Base-by-base conservation (phyloP, 177 flowering plant species). In the Telopea speciosissima region DNA sequence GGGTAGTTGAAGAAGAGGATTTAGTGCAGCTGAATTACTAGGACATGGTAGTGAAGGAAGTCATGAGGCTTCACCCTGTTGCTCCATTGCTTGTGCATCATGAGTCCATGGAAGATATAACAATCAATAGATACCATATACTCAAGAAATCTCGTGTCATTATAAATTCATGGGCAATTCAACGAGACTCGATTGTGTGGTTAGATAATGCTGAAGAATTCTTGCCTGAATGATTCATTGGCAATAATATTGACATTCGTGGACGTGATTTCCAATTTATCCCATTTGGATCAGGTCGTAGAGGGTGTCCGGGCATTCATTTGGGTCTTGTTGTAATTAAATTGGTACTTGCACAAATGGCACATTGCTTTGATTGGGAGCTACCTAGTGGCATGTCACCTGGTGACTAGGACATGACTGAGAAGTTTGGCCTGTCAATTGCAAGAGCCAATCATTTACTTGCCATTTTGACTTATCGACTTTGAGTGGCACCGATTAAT, bases 1-100 rank as follows among this genome's bases (percentile, higher is more conserved):
- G 76, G 17, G 16, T 24, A 23, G 76, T 68, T 33, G 76, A 68
- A 60, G 76, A 73, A 23, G 63, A 71, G 5, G 76, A 73, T 67
- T 56, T 68, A 36, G 40, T 36, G 40, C 3, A 36, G 40, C 40
- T 36, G 0, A 36, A 1, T 8, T 36, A 36, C 40, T 36, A 3
- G 40, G 40, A 36, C 0, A 36, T 36, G 40, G 40, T 36, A 0
- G 40, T 36, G 40, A 36, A 36, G 58, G 31, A 71, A 23, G 64
- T n/a, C 23, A n/a, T 62, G 40, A 70, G 72, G 23, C 72, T 70
- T 44, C 59, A 62, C 45, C 72, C 72, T 1, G 36, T 44, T 5
- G 72, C 24, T 5, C 60, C 72, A 40, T 42, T 67, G 22, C 69
- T 69, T 61, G 33, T 70, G 3, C 65, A 49, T 5, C 72, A 60